Conservation (phyloP, 306 rosid genomes). For the Sesbania bispinosa region DNA sequence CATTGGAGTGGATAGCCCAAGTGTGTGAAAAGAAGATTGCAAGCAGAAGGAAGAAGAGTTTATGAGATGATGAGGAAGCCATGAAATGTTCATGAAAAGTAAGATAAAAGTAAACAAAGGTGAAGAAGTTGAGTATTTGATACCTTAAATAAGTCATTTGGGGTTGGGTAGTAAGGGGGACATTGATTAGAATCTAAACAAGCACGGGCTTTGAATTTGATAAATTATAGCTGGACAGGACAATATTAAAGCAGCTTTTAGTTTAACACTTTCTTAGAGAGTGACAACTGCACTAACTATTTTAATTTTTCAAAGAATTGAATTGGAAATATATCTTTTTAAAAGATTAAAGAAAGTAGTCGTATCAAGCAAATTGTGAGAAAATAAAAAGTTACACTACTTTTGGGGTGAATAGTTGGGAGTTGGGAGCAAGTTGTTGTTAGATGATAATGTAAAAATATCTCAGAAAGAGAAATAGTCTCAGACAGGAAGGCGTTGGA, state of each 20-base stretch:
- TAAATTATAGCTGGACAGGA: background rate
- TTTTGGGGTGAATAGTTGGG: background rate
- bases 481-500: conserved; percentile 7
- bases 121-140: background rate
- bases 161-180: conserved; percentile 19
- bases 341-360: background rate
- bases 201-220: conserved; percentile 1
- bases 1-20: conserved; percentile 6
- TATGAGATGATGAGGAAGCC: conserved; percentile 48
- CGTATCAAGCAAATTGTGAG: background rate
- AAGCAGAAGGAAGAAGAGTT: conserved; percentile 29
- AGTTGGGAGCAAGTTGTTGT: background rate
- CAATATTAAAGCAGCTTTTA: background rate
- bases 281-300: background rate
- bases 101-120: background rate
- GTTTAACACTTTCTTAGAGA: background rate
- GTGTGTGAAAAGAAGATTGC: conserved; percentile 27
- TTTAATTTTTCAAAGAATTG: too few relatives aligned
- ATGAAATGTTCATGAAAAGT: conserved; percentile 26
- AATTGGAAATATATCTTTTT: background rate
- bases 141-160: conserved; percentile 5
- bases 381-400: background rate
- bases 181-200: background rate
- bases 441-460: conserved; percentile 4
- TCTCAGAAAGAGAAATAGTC: background rate